Base-by-base conservation (phyloP, 108 stramenopile species). In the Ochromonas danica region DNA sequence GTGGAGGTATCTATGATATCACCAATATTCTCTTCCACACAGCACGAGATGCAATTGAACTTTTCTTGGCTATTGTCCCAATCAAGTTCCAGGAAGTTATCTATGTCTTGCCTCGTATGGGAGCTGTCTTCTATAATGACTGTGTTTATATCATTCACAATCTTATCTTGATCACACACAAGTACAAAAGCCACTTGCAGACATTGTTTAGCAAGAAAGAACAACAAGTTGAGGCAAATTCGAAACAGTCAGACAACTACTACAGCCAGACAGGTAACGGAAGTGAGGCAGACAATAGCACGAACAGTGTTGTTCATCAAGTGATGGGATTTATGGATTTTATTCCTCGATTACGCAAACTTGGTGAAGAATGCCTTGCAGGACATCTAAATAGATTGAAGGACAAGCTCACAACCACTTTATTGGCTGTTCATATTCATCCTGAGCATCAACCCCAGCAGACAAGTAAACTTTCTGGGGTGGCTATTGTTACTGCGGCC, bases 51-150 rank as follows among this genome's bases (percentile, higher is more conserved):
- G 6, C 14, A 14, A 57, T 75, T 36, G 72, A 75, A 33, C 6
- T 75, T 28, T 75, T 75, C 35, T 10, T 60, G 27, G 31, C 35
- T 41, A 27, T 45, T 42, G 72, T 75, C 28, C 72, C 43, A 6
- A 27, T 41, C 72, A 75, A 75, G 41, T 75, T 75, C 35, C 14
- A 3, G 3, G 72, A 75, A 6, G 31, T 36, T 25, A 75, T 75
- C 31, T 6, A 75, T 28, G 38, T 33, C 40, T 6, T 75, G 3
- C 72, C 72, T 75, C 72, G 72, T 33, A 75, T 75, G 72, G 72
- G 72, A 41, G 72, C 72, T 10, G 40, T 75, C 6, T 75, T 75
- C 40, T 75, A 33, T 36, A 75, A 75, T 41, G 72, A 75, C 40
- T 75, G 72, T 60, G 6, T 45, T 27, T 75, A 75, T 33, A 75